A percentile compares a stretch with the other conserved stretches of the same genome.
Evolutionary conservation across 2,329 filamentous ascomycete species (phyloP).

Genomic region (Fusarium sacchari): DNA sequence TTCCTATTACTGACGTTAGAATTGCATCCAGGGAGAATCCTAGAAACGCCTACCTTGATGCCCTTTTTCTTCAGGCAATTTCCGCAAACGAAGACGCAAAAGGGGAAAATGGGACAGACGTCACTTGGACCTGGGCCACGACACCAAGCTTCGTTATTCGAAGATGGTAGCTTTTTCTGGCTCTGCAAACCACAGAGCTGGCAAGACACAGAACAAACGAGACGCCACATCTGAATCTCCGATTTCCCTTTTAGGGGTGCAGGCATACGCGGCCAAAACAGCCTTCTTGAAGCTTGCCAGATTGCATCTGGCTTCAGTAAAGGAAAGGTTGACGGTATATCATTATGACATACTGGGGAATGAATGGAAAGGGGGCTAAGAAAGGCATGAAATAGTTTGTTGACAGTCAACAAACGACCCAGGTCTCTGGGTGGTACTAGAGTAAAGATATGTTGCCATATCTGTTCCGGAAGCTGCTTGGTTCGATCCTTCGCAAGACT

Average conservation of each 20-base stretch:
- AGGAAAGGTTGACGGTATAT: constrained; percentile 43
- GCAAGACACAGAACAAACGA: constrained; percentile 71
- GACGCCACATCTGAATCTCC: constrained; percentile 81
- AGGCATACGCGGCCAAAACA: constrained; percentile 74
- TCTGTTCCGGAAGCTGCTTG: constrained; percentile 62
- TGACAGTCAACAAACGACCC: constrained; percentile 73
- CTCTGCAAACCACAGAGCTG: constrained; percentile 70
- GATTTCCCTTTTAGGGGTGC: constrained; percentile 71
- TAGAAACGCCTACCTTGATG: constrained; percentile 67
- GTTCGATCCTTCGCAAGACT: constrained; percentile 29
- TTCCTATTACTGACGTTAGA: constrained; percentile 64
- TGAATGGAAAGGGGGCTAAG: constrained; percentile 59
- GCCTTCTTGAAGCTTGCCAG: constrained; percentile 75
- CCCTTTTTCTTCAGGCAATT: constrained; percentile 69
- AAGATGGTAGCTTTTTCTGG: constrained; percentile 20
- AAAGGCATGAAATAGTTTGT: constrained; percentile 71
- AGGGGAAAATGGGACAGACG: constrained; percentile 76
- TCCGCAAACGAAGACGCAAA: constrained; percentile 73
- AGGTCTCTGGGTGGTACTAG: constrained; percentile 71
- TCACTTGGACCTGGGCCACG: constrained; percentile 70
- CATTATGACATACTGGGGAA: constrained; percentile 28
- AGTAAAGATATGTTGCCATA: constrained; percentile 77
- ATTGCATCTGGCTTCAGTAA: constrained; percentile 69
- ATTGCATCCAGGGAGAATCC: constrained; percentile 8
- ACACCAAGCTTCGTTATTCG: constrained; percentile 59